Base-by-base conservation (phyloP, 176 grass and related monocot genomes). In the Dactylis glomerata region DNA sequence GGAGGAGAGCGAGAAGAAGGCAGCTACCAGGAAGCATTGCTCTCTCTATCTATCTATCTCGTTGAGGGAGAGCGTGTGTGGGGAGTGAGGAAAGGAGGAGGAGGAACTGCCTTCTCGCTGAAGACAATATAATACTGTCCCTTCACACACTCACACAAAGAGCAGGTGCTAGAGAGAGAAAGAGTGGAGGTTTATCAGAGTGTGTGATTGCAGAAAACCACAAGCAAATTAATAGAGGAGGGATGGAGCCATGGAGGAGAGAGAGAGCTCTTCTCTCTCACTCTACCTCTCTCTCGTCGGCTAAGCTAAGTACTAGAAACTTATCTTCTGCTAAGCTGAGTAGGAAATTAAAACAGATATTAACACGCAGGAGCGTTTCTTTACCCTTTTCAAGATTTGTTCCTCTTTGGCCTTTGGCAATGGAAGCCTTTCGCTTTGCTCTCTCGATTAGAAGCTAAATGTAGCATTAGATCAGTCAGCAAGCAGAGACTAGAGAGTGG, bases 41-140 rank as follows among this genome's bases (percentile, higher is more conserved):
- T 42, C 65, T 22, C 77, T 14, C 28, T 34, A n/a, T n/a, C n/a
- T n/a, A n/a, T n/a, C 38, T 14, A 5, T 41, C 71, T 74, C 24
- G 32, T 33, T 14, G 59, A 30, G 37, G 0, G 72, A 5, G 26
- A n/a, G 67, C 15, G 51, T 51, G 75, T 44, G 10, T 14, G 56
- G 66, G 24, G 49, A 10, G 17, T n/a, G 64, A 72, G 37, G 3
- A 28, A 40, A 70, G 28, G 56, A 57, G 68, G 55, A 23, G 72
- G 66, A 54, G 32, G 52, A 68, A 84, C 86, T 82, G 56, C 22
- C 76, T 85, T 78, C 71, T 77, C 22, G 58, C 5, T 67, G 56
- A 83, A 16, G 81, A 83, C 44, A 33, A 74, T 42, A 46, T 74
- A 83, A 74, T 74, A 81, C 22, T 58, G 41, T 34, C 34, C 15